Conservation (phyloP, 331 rosid genomes). For the Saraca asoca region DNA sequence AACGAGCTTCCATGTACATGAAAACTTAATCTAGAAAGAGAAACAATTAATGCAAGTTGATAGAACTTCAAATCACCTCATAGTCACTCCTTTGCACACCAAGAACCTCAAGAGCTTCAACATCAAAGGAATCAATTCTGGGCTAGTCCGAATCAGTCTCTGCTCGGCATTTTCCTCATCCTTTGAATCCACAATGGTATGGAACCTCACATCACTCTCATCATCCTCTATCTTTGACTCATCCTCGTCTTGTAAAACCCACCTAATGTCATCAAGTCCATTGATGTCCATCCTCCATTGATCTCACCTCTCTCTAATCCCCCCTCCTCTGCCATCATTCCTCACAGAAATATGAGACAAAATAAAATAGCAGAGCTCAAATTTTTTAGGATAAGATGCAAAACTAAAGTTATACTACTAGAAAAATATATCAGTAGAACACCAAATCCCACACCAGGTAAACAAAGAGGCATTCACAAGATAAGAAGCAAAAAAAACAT, state of each 20-base stretch:
- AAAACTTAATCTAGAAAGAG: background rate
- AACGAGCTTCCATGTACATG: no score
- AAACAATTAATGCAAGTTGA: background rate
- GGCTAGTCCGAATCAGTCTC: conserved; percentile 88
- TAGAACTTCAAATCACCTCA: conserved; percentile 48
- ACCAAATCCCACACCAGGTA: no score
- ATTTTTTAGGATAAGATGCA: no score
- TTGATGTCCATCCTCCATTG: conserved; percentile 29
- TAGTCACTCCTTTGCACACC: conserved; percentile 70
- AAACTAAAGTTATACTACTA: no score
- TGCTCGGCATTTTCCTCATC: conserved; percentile 90
- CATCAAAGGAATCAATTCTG: conserved; percentile 92
- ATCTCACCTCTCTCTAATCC: conserved; percentile 20
- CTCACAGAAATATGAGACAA: no score
- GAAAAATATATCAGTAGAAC: no score
- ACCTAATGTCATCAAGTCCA: no score
- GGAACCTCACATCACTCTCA: conserved; percentile 47
- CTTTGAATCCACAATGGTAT: conserved; percentile 63
- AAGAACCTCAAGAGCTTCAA: conserved; percentile 95
- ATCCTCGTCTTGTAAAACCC: conserved; percentile 50
- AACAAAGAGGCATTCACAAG: no score
- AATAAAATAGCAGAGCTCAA: no score
- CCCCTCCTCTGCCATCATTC: no score
- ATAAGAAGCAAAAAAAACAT: no score
- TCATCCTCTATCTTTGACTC: conserved; percentile 70